Conservation (phyloP, 176 grass and related monocot genomes). For the Zea luxurians region DNA sequence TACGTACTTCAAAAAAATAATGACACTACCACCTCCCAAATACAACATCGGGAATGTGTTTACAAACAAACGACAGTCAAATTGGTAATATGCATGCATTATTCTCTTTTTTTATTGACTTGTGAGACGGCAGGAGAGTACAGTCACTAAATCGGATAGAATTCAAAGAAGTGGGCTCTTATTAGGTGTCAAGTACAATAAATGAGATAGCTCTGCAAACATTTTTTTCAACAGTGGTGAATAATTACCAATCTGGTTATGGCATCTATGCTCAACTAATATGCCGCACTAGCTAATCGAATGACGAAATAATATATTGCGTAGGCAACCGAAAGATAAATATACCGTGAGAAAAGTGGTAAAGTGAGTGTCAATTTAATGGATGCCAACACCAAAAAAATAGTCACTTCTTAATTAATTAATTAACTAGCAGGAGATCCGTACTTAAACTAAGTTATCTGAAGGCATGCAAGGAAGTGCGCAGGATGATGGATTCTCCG, state of each 20-base stretch:
- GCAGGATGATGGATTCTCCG: constrained; percentile 37
- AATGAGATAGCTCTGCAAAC: not conserved
- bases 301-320: constrained; percentile 35
- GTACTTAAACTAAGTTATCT: constrained; percentile 48
- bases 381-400: constrained; percentile 26
- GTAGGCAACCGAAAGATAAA: constrained; percentile 40
- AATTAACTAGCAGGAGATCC: constrained; percentile 26
- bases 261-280: constrained; percentile 39
- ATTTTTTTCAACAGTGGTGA: not conserved
- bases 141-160: not conserved
- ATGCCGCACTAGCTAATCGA: constrained; percentile 14
- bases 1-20: not conserved
- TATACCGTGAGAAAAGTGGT: constrained; percentile 23
- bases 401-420: not conserved
- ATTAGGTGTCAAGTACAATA: constrained; percentile 22
- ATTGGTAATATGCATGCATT: not conserved
- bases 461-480: constrained; percentile 1
- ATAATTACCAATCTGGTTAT: not conserved
- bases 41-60: not conserved
- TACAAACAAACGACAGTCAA: not conserved
- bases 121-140: not conserved
- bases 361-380: constrained; percentile 45
- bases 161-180: not conserved
- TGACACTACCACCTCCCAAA: no score
- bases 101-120: not conserved